Percentiles rank a stretch among this genome's conserved stretches.
phyloP scores from a whole-genome alignment of 108 stramenopile genomes.

The Cyclotella baltica region DNA sequence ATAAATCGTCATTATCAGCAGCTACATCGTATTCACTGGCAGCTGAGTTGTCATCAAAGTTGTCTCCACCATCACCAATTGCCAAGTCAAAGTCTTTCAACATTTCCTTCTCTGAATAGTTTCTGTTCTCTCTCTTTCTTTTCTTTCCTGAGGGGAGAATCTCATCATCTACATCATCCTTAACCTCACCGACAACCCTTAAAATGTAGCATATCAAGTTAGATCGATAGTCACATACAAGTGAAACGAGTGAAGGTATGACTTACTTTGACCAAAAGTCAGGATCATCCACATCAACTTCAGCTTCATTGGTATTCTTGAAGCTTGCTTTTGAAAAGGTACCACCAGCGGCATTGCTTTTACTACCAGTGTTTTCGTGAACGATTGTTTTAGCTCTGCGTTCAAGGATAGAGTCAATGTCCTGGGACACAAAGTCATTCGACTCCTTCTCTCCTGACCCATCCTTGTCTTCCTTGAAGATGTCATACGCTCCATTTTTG shows the following conservation, averaged over 20 bases:
- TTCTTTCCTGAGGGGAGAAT: constrained; percentile 34
- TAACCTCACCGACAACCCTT: constrained; percentile 68
- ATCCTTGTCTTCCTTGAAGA: constrained; percentile 88
- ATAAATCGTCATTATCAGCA: constrained; percentile 30
- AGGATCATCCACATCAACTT: constrained; percentile 84
- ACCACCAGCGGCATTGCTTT: constrained; percentile 79
- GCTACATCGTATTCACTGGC: constrained; percentile 40
- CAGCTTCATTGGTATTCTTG: constrained; percentile 55
- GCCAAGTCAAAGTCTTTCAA: constrained; percentile 47
- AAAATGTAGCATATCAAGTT: not conserved
- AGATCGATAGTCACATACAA: no score
- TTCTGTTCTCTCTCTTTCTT: constrained; percentile 57
- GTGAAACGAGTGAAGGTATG: constrained; percentile 45
- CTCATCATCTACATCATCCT: constrained; percentile 58
- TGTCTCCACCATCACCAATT: constrained; percentile 35
- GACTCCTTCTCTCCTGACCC: constrained; percentile 82
- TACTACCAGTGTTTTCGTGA: constrained; percentile 83
- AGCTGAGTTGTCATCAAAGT: constrained; percentile 39
- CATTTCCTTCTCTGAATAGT: constrained; percentile 67
- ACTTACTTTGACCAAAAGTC: constrained; percentile 91
- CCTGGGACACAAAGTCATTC: constrained; percentile 81
- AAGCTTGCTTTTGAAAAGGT: constrained; percentile 95
- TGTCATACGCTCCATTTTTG: constrained; percentile 90
- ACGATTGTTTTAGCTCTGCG: constrained; percentile 75
- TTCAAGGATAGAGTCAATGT: constrained; percentile 89